phyloP scores from a whole-genome alignment of 805 yeast species.

The Lipomyces sp. region DNA sequence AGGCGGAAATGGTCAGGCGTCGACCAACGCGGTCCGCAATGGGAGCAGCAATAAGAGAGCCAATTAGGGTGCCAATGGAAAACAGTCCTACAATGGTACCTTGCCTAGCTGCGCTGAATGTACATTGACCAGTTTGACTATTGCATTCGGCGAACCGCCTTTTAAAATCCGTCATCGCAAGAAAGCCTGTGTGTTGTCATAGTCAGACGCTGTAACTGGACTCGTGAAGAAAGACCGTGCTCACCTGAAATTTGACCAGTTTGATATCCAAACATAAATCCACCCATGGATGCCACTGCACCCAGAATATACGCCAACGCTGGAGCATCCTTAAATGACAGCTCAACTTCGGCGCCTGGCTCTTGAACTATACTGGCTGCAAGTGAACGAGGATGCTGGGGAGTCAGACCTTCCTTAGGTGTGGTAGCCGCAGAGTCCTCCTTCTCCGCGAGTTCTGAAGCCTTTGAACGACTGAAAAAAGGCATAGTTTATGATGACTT shows the following conservation, averaged over 20 bases:
- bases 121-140: constrained; percentile 1
- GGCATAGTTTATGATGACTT: background rate
- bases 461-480: constrained; percentile 1
- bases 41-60: constrained; percentile 52
- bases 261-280: constrained; percentile 8
- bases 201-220: background rate
- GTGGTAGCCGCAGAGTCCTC: constrained; percentile 2
- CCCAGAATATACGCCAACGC: constrained; percentile 3
- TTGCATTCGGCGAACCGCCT: background rate
- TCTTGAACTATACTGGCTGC: background rate
- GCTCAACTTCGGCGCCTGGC: background rate
- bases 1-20: constrained; percentile 47
- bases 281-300: constrained; percentile 5
- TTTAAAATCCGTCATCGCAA: background rate
- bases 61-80: constrained; percentile 9
- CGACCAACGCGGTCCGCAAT: constrained; percentile 77
- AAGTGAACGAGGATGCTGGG: background rate
- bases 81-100: constrained; percentile 65
- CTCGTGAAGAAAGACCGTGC: background rate
- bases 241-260: constrained; percentile 12
- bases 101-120: constrained; percentile 7
- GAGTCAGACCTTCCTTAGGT: background rate
- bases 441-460: background rate
- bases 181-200: background rate
- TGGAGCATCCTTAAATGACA: background rate